phyloP scores from a whole-genome alignment of 1,284 basidiomycete genomes.

The Taiwanofungus camphoratus region DNA sequence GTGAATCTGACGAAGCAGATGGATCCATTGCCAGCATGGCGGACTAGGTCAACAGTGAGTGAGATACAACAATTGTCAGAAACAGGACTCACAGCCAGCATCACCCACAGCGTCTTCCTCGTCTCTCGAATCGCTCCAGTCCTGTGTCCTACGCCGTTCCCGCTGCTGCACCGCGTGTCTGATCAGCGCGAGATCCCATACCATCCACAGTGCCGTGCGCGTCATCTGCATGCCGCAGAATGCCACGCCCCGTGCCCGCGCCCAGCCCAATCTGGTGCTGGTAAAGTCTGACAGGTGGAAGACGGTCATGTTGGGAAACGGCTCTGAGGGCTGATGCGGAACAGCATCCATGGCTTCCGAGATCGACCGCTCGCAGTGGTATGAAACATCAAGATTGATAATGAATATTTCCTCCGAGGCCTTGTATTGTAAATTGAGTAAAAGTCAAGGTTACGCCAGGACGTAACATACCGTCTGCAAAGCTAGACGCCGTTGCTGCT shows the following conservation, averaged over 20 bases:
- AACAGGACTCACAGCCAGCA: background rate
- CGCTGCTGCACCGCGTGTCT: constrained; percentile 5
- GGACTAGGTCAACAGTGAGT: background rate
- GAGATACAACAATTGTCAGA: background rate
- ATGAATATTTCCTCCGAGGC: constrained; percentile 14
- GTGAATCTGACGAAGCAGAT: constrained; percentile 15
- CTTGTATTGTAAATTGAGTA: constrained; percentile 1
- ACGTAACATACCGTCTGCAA: constrained; percentile 10
- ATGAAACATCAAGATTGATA: constrained; percentile 9
- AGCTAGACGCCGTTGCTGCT: constrained; percentile 8
- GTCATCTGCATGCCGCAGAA: constrained; percentile 16
- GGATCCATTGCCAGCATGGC: constrained; percentile 5
- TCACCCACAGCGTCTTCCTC: background rate
- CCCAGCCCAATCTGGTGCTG: constrained; percentile 8
- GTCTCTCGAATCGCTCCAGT: background rate
- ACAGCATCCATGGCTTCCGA: too few species aligned
- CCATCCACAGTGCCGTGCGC: constrained; percentile 14
- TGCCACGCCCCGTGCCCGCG: constrained; percentile 8
- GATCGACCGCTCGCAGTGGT: constrained; percentile 4
- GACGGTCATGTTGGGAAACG: constrained; percentile 5
- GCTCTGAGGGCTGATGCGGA: too few species aligned
- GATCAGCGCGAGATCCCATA: constrained; percentile 13
- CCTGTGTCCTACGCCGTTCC: constrained; percentile 2
- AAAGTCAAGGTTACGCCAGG: background rate
- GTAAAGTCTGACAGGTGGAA: constrained; percentile 11